Conservation (phyloP, 768 basidiomycete genomes). For the Podaxis rugospora region DNA sequence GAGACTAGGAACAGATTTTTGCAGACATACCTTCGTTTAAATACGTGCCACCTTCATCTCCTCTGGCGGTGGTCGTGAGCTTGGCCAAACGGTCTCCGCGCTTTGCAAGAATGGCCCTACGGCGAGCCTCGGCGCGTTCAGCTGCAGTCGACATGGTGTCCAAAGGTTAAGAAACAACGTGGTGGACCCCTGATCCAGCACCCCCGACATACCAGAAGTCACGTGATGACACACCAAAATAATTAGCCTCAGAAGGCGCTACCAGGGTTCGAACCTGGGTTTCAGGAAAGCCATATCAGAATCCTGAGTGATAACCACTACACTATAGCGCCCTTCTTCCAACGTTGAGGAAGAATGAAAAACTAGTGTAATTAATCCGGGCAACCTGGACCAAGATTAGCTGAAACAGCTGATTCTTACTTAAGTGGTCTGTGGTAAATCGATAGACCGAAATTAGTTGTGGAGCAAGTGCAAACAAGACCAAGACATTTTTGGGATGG, state of each 20-base stretch:
- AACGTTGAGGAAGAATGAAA: too few species aligned
- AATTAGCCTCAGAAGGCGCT: constrained; percentile 10
- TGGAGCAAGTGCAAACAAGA: too few species aligned
- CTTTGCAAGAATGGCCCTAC: constrained; percentile 70
- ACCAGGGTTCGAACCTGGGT: constrained; percentile 21
- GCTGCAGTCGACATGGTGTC: constrained; percentile 38
- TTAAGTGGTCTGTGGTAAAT: too few species aligned
- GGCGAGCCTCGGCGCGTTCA: constrained; percentile 72
- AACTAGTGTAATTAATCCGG: too few species aligned
- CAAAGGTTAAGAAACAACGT: background rate
- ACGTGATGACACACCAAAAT: background rate
- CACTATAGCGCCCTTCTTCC: constrained; percentile 15
- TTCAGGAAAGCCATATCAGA: constrained; percentile 17
- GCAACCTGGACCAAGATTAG: too few species aligned
- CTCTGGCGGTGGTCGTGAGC: constrained; percentile 67
- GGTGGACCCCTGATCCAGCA: background rate
- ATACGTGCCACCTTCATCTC: constrained; percentile 61
- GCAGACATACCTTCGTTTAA: constrained; percentile 42
- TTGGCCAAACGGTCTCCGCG: constrained; percentile 74
- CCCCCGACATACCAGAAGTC: background rate
- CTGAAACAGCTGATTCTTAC: too few species aligned
- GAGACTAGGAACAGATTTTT: constrained; percentile 14
- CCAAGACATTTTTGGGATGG: too few species aligned
- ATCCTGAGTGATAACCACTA: constrained; percentile 20
- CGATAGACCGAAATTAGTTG: too few species aligned